These are phyloP conservation scores for Choanephora cucurbitarum DNA, from an alignment of 371 early-diverging fungal genomes.

Conservation along the genomic window DNA sequence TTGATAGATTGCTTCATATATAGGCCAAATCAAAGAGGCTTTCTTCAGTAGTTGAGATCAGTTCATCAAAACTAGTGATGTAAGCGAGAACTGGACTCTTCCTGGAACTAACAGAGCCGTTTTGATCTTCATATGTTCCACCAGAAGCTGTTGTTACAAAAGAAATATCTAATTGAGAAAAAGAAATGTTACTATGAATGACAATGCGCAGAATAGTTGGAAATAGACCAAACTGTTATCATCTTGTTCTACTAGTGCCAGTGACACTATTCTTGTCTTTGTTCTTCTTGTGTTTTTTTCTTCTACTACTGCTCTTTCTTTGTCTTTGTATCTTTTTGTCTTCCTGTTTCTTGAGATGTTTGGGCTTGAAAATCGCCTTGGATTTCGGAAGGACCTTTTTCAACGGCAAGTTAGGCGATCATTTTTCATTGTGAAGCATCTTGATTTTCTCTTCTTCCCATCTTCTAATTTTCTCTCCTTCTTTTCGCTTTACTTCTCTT, in stretches of 20 bases:
- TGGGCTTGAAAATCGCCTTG: constrained; percentile 13
- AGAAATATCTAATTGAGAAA: constrained; percentile 16
- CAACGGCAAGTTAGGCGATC: constrained; percentile 17
- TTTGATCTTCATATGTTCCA: constrained; percentile 13
- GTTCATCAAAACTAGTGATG: constrained; percentile 19
- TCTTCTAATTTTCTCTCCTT: constrained; percentile 12
- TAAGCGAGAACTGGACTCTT: constrained; percentile 16
- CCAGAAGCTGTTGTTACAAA: constrained; percentile 19
- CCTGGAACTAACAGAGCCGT: constrained; percentile 5
- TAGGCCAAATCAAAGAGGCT: constrained; percentile 15
- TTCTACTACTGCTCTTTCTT: constrained; percentile 14
- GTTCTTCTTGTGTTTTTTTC: constrained; percentile 12
- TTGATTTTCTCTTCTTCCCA: constrained; percentile 11
- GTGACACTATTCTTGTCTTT: constrained; percentile 13
- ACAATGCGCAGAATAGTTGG: constrained; percentile 6
- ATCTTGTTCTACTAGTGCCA: constrained; percentile 13
- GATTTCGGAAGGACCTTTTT: constrained; percentile 14
- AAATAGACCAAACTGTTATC: constrained; percentile 15
- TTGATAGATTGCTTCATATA: constrained; percentile 17
- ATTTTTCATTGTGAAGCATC: constrained; percentile 10
- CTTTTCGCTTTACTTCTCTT: constrained; percentile 18
- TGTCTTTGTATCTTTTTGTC: constrained; percentile 10
- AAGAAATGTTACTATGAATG: constrained; percentile 17
- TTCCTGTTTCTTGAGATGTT: constrained; percentile 14
- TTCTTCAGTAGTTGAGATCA: constrained; percentile 14